phyloP scores from a whole-genome alignment of 768 basidiomycete species.

The Termitomyces eurrhizus region DNA sequence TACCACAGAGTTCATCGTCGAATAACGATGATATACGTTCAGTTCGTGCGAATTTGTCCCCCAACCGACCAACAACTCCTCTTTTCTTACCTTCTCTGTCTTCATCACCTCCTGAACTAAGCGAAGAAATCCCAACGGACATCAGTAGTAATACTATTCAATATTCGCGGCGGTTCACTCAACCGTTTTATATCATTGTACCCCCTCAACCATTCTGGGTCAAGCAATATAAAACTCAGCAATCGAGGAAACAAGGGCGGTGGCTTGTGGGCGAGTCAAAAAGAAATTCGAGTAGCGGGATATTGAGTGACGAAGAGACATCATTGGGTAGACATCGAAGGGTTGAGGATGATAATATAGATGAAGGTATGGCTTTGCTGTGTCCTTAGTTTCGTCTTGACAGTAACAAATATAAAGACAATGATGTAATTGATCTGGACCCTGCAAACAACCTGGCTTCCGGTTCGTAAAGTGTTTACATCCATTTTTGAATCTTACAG shows the following conservation, averaged over 20 bases:
- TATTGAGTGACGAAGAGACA: background rate
- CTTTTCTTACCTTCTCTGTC: conserved; percentile 48
- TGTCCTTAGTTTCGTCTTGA: conserved; percentile 11
- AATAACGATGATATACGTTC: background rate
- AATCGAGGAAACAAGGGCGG: conserved; percentile 1
- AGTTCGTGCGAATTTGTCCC: background rate
- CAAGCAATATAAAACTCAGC: conserved; percentile 10
- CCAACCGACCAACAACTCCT: conserved; percentile 27
- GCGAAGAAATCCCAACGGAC: background rate
- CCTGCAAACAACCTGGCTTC: conserved; percentile 12
- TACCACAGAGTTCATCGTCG: background rate
- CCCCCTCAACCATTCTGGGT: conserved; percentile 29
- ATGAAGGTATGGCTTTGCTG: conserved; percentile 19
- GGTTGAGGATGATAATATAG: conserved; percentile 5
- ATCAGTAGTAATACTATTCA: background rate
- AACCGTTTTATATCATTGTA: conserved; percentile 24
- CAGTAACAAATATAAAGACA: conserved; percentile 14
- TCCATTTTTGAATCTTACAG: background rate
- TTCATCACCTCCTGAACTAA: conserved; percentile 21
- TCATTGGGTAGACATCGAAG: background rate
- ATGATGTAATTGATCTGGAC: conserved; percentile 13
- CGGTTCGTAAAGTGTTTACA: conserved; percentile 11
- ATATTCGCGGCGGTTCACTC: background rate
- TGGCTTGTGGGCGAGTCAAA: background rate
- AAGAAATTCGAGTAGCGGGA: background rate